phyloP scores from a whole-genome alignment of 1,284 basidiomycete genomes.

The Hortiboletus rubellus region DNA sequence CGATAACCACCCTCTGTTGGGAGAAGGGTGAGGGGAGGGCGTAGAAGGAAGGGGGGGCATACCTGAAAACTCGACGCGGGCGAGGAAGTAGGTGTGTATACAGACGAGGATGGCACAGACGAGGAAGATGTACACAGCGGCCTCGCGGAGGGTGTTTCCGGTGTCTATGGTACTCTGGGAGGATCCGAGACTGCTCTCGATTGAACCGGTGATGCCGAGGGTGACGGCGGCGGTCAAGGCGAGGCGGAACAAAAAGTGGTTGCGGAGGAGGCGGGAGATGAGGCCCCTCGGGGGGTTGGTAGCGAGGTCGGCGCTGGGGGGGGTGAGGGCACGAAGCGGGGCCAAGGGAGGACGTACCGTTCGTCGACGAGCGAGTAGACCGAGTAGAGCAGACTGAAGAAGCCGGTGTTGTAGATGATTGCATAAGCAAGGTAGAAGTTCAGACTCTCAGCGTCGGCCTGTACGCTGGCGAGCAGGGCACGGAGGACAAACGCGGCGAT shows the following conservation, averaged over 20 bases:
- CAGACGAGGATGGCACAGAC: constrained; percentile 42
- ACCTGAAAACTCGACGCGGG: constrained; percentile 25
- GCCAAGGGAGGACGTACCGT: constrained; percentile 34
- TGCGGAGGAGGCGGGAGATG: constrained; percentile 33
- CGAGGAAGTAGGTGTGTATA: constrained; percentile 30
- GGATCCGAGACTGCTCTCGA: constrained; percentile 10
- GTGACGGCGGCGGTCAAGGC: constrained; percentile 36
- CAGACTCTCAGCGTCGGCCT: constrained; percentile 25
- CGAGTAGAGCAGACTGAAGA: constrained; percentile 42
- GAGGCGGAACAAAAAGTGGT: constrained; percentile 36
- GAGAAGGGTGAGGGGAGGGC: neutral
- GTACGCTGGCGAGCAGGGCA: constrained; percentile 29
- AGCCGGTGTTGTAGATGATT: constrained; percentile 36
- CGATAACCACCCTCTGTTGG: constrained; percentile 12
- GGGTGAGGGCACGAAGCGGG: neutral
- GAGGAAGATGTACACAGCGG: constrained; percentile 46
- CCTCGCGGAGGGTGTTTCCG: constrained; percentile 33
- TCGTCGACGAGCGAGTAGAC: constrained; percentile 32
- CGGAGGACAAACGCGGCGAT: constrained; percentile 38
- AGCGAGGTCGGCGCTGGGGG: constrained; percentile 21
- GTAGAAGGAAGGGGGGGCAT: neutral
- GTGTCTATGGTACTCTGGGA: constrained; percentile 4
- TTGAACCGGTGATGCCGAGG: constrained; percentile 40
- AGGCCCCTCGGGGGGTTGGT: constrained; percentile 29
- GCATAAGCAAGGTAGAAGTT: constrained; percentile 29